Percentiles rank a stretch among this genome's conserved stretches.
Conservation (phyloP, 2,329 filamentous ascomycete genomes). For the Colletotrichum zoysiae region DNA sequence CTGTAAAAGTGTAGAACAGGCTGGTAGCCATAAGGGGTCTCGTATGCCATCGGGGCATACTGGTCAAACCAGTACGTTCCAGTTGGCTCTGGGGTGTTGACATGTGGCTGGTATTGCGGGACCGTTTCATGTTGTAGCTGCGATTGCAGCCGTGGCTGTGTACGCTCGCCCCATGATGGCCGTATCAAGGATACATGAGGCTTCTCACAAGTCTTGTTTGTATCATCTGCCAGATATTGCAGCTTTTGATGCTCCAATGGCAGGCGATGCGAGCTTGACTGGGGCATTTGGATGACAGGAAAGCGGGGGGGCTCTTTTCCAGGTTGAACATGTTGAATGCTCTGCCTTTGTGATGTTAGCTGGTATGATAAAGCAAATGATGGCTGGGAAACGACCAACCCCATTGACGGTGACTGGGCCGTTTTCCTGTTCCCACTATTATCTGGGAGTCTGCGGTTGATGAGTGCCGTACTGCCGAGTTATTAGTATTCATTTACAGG, state of each 20-base stretch:
- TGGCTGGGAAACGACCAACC: not conserved
- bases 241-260: not conserved
- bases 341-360: not conserved
- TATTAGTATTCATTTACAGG: not conserved
- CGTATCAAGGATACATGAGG: no score
- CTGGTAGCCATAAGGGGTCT: conserved; percentile 27
- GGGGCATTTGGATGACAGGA: not conserved
- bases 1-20: conserved; percentile 22
- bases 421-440: conserved; percentile 17
- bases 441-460: conserved; percentile 21
- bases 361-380: not conserved
- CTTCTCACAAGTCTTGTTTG: not conserved
- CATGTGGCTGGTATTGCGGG: not conserved
- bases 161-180: not conserved
- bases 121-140: not conserved
- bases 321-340: not conserved
- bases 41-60: not conserved
- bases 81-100: not conserved
- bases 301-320: not conserved
- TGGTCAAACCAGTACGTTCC: conserved; percentile 7
- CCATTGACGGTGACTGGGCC: not conserved
- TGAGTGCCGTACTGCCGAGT: conserved; percentile 38
- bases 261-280: not conserved
- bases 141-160: not conserved
- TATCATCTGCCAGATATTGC: not conserved